These are phyloP conservation scores for Trichoderma virens DNA, from an alignment of 495 filamentous ascomycete species.

Conservation along the genomic window DNA sequence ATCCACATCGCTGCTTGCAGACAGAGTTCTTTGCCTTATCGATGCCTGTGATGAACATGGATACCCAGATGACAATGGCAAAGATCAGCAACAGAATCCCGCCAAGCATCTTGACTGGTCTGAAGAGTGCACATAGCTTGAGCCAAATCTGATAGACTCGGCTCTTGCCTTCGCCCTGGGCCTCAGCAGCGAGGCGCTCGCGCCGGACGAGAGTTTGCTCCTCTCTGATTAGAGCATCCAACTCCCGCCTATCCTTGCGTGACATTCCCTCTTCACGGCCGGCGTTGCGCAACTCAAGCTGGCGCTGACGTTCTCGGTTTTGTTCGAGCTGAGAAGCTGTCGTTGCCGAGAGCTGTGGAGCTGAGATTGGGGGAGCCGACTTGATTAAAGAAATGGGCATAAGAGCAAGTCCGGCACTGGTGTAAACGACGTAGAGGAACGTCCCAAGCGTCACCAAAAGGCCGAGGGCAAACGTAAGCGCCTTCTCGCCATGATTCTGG, in stretches of 20 bases:
- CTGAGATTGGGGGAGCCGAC: constrained; percentile 73
- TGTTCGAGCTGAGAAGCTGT: constrained; percentile 70
- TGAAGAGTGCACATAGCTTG: constrained; percentile 66
- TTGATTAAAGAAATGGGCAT: constrained; percentile 87
- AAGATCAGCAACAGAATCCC: constrained; percentile 69
- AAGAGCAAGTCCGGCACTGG: constrained; percentile 79
- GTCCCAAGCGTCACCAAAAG: constrained; percentile 80
- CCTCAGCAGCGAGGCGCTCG: constrained; percentile 76
- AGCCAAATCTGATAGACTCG: constrained; percentile 64
- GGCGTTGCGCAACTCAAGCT: constrained; percentile 78
- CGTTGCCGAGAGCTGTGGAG: constrained; percentile 63
- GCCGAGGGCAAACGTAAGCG: constrained; percentile 80
- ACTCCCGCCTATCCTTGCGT: constrained; percentile 76
- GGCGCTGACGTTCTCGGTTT: constrained; percentile 85
- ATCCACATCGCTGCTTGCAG: constrained; percentile 86
- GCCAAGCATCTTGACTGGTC: constrained; percentile 79
- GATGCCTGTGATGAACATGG: constrained; percentile 91
- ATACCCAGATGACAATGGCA: constrained; percentile 68
- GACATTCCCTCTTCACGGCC: constrained; percentile 67
- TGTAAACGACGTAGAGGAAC: constrained; percentile 78
- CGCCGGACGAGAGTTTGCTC: constrained; percentile 87
- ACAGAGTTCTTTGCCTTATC: constrained; percentile 94
- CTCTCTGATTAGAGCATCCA: constrained; percentile 79
- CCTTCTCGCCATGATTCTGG: constrained; percentile 87
- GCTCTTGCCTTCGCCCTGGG: constrained; percentile 61